Percentiles rank a stretch among this genome's conserved stretches.
phyloP scores from a whole-genome alignment of 345 rosid species.

The Passiflora organensis region DNA sequence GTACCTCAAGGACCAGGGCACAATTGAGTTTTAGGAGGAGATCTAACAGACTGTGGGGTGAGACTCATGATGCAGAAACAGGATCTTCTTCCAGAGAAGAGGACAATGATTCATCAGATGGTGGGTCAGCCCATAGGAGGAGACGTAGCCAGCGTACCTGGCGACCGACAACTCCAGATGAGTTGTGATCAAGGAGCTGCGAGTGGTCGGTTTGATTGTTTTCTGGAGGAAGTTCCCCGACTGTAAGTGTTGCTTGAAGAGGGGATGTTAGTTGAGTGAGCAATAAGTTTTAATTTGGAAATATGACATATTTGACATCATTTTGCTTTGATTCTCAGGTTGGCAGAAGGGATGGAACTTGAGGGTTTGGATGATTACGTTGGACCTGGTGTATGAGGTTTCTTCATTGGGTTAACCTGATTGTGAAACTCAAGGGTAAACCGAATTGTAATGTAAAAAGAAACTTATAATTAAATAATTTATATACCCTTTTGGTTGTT shows the following conservation, averaged over 20 bases:
- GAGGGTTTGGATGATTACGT: too few species aligned
- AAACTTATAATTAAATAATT: too few species aligned
- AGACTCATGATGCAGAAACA: constrained; percentile 64
- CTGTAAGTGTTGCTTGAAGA: constrained; percentile 19
- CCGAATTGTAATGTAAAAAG: too few species aligned
- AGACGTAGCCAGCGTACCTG: constrained; percentile 37
- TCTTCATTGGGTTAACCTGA: too few species aligned
- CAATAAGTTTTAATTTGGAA: too few species aligned
- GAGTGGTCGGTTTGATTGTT: constrained; percentile 3
- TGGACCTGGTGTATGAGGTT: too few species aligned
- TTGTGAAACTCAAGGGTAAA: too few species aligned
- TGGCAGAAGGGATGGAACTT: too few species aligned
- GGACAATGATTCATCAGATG: constrained; percentile 54
- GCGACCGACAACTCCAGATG: constrained; percentile 45
- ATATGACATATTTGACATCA: too few species aligned
- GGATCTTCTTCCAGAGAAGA: constrained; percentile 69
- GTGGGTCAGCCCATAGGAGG: constrained; percentile 40
- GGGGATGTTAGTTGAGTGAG: too few species aligned
- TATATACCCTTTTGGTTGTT: too few species aligned
- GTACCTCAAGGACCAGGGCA: constrained; percentile 63
- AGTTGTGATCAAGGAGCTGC: constrained; percentile 23
- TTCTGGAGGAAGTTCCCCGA: constrained; percentile 8
- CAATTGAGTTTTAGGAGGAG: constrained; percentile 60
- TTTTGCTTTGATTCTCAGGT: too few species aligned
- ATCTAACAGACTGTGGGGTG: constrained; percentile 74